These are phyloP conservation scores for Clarkia xantiana DNA, from an alignment of 345 rosid species.

Conservation along the genomic window DNA sequence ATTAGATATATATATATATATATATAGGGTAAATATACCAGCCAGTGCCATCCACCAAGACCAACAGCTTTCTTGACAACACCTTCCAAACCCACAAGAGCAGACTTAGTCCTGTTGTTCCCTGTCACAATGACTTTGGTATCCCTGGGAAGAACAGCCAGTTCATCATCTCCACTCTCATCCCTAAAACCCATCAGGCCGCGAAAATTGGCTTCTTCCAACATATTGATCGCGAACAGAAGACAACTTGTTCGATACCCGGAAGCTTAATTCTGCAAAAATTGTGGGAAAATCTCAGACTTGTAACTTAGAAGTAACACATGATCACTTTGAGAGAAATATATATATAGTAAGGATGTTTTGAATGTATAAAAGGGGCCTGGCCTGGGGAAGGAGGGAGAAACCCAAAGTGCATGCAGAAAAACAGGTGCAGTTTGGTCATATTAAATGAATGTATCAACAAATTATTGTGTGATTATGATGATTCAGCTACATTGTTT, in stretches of 20 bases:
- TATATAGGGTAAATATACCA: conserved; percentile 24
- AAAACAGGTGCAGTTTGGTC: conserved; percentile 28
- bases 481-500: conserved; percentile 11
- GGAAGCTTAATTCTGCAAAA: not conserved
- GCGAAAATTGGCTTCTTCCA: conserved; percentile 31
- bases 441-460: conserved; percentile 32
- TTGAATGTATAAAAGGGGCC: conserved; percentile 14
- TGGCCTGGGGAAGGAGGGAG: conserved; percentile 5
- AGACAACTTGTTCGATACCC: not conserved
- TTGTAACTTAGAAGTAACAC: too few species aligned
- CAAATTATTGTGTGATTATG: not conserved
- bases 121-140: conserved; percentile 62
- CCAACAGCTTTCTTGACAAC: conserved; percentile 73
- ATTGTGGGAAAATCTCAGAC: not conserved
- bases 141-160: conserved; percentile 57
- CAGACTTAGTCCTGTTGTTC: conserved; percentile 59
- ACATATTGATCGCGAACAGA: conserved; percentile 12
- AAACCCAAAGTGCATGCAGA: conserved; percentile 13
- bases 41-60: conserved; percentile 80
- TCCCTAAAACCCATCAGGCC: conserved; percentile 37
- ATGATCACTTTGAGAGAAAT: too few species aligned
- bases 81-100: conserved; percentile 53
- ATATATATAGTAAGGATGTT: conserved; percentile 8
- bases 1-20: too few species aligned
- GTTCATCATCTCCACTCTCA: conserved; percentile 59